Percentiles rank a stretch among this genome's conserved stretches.
These are phyloP conservation scores for Pelargonium myrrhifolium DNA, from an alignment of 441 rosid genomes.

Conservation along the genomic window DNA sequence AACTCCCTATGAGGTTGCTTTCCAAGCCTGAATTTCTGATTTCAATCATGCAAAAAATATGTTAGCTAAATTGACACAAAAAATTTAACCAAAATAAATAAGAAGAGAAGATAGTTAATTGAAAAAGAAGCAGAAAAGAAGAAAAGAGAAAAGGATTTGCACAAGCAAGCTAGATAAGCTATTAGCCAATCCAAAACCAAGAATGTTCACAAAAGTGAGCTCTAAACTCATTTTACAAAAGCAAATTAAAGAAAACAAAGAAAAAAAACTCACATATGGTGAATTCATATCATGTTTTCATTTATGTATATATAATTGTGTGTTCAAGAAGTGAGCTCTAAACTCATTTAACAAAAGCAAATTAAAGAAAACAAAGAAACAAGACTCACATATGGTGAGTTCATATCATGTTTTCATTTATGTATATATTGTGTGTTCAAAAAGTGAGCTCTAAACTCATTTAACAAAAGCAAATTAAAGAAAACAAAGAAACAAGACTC, in stretches of 20 bases:
- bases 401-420: too few relatives aligned
- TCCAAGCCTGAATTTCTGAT: conserved; percentile 96
- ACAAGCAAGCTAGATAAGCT: not conserved
- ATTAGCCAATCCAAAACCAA: conserved; percentile 13
- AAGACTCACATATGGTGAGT: too few relatives aligned
- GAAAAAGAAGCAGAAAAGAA: conserved; percentile 10
- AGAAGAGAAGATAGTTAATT: conserved; percentile 4
- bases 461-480: too few relatives aligned
- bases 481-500: too few relatives aligned
- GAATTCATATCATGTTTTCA: too few relatives aligned
- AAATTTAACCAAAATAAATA: too few relatives aligned
- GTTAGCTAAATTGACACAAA: conserved; percentile 5
- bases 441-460: too few relatives aligned
- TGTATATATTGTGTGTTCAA: conserved; percentile 7
- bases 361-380: too few relatives aligned
- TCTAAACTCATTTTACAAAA: too few relatives aligned
- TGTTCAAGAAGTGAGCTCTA: conserved; percentile 14
- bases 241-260: too few relatives aligned
- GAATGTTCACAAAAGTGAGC: conserved; percentile 18
- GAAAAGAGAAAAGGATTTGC: conserved; percentile 20
- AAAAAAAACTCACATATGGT: too few relatives aligned
- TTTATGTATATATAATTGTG: conserved; percentile 4
- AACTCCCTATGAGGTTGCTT: conserved; percentile 99
- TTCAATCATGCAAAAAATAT: conserved; percentile 1
- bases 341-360: too few relatives aligned